Evolutionary conservation across 2,329 filamentous ascomycete genomes (phyloP).

Genomic region (Arthrobotrys conoides): DNA sequence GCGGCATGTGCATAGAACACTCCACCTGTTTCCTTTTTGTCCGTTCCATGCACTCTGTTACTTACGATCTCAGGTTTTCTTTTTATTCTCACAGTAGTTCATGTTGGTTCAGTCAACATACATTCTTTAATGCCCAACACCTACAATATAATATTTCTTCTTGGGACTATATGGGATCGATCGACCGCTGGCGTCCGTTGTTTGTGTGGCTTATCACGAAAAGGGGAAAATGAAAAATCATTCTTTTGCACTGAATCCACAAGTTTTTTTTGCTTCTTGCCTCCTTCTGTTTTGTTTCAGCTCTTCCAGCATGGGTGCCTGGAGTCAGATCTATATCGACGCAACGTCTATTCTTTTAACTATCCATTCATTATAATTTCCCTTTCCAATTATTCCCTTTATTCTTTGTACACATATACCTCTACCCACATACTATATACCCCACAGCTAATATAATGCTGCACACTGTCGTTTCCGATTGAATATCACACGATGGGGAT

Average conservation of each 20-base stretch:
- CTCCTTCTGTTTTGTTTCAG: constrained; percentile 23
- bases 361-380: constrained; percentile 26
- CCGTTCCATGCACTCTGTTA: constrained; percentile 5
- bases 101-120: constrained; percentile 34
- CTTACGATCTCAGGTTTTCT: background rate
- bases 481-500: background rate
- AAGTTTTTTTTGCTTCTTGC: constrained; percentile 14
- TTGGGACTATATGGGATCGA: constrained; percentile 5
- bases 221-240: background rate
- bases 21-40: constrained; percentile 18
- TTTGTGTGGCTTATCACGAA: background rate
- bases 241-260: constrained; percentile 8
- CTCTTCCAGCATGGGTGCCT: constrained; percentile 41
- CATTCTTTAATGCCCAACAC: constrained; percentile 26
- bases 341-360: constrained; percentile 18
- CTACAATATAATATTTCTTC: constrained; percentile 1
- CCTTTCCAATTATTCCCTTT: constrained; percentile 7
- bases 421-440: constrained; percentile 23
- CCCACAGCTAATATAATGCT: constrained; percentile 17
- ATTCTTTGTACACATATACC: constrained; percentile 46
- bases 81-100: background rate
- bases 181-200: constrained; percentile 34
- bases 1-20: constrained; percentile 48
- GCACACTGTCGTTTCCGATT: constrained; percentile 18
- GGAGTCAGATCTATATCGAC: constrained; percentile 27